Evolutionary conservation across 768 basidiomycete genomes (phyloP).

Genomic region (Neoboletus subvelutipes): DNA sequence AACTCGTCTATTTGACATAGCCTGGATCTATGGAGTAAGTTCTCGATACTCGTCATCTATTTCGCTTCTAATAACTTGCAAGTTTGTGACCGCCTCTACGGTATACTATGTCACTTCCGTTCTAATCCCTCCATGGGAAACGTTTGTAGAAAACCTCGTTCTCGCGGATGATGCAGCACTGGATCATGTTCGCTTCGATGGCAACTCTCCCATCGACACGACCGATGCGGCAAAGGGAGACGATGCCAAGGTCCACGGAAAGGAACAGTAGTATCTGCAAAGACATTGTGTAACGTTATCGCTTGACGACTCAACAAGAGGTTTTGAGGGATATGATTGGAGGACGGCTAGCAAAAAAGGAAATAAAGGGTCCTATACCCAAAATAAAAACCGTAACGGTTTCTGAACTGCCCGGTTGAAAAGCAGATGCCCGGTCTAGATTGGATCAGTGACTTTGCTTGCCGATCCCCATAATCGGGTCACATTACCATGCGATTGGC

Average conservation of each 20-base stretch:
- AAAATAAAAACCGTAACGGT: too few species aligned
- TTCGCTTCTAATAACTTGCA: background rate
- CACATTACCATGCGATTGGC: slow-evolving; percentile 1
- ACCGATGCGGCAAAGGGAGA: background rate
- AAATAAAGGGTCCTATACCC: too few species aligned
- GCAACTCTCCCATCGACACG: background rate
- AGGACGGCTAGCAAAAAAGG: too few species aligned
- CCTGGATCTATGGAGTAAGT: slow-evolving; percentile 75
- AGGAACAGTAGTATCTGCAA: too few species aligned
- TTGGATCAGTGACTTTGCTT: slow-evolving; percentile 4
- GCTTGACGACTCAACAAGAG: too few species aligned
- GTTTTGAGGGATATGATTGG: too few species aligned
- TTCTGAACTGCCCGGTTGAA: too few species aligned
- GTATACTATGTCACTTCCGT: slow-evolving; percentile 29
- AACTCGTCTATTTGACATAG: slow-evolving; percentile 60
- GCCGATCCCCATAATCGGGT: slow-evolving; percentile 9
- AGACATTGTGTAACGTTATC: too few species aligned
- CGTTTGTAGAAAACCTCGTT: slow-evolving; percentile 27
- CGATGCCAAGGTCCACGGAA: slow-evolving; percentile 1
- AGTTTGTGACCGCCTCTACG: slow-evolving; percentile 27
- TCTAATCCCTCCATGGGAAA: slow-evolving; percentile 27
- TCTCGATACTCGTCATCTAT: background rate
- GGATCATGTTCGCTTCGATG: background rate
- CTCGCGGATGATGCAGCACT: slow-evolving; percentile 16
- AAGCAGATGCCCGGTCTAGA: too few species aligned